These are phyloP conservation scores for Adiantum capillusveneris DNA, from an alignment of 75 land plant species.

Conservation along the genomic window DNA sequence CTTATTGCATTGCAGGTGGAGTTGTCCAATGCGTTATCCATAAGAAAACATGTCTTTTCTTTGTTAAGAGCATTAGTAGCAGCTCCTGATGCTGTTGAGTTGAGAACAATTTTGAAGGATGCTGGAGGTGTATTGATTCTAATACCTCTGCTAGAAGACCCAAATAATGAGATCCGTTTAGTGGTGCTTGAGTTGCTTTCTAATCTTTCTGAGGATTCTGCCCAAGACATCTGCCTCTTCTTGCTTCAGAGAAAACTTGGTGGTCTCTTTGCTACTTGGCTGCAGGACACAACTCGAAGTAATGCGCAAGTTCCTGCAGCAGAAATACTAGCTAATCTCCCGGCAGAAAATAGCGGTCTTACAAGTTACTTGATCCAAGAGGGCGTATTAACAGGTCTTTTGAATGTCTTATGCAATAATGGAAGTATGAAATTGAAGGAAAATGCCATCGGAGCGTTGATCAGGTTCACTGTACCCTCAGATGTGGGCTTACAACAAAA, in stretches of 20 bases:
- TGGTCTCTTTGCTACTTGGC: conserved; percentile 22
- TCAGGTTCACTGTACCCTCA: conserved; percentile 44
- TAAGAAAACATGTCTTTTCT: too few relatives aligned
- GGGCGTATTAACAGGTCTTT: conserved; percentile 28
- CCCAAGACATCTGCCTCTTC: conserved; percentile 19
- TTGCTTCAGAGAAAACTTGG: conserved; percentile 14
- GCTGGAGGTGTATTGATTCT: conserved; percentile 29
- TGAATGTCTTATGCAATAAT: conserved; percentile 17
- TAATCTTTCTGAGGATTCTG: conserved; percentile 24
- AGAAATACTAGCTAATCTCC: conserved; percentile 36
- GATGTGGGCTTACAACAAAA: conserved; percentile 28
- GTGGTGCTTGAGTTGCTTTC: conserved; percentile 26
- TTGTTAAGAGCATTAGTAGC: conserved; percentile 31
- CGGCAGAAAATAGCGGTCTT: conserved; percentile 19
- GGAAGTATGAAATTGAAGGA: conserved; percentile 36
- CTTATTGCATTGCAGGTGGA: too few relatives aligned
- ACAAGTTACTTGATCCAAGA: conserved; percentile 26
- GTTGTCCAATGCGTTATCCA: too few relatives aligned
- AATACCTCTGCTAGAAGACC: conserved; percentile 27
- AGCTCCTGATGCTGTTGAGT: conserved; percentile 16
- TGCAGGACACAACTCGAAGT: conserved; percentile 18
- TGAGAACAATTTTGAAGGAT: conserved; percentile 14
- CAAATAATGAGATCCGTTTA: conserved; percentile 27
- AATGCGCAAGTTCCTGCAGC: conserved; percentile 37
- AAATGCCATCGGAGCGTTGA: conserved; percentile 40